Conservation (phyloP, 2,329 filamentous ascomycete genomes). For the Fusarium setosum region DNA sequence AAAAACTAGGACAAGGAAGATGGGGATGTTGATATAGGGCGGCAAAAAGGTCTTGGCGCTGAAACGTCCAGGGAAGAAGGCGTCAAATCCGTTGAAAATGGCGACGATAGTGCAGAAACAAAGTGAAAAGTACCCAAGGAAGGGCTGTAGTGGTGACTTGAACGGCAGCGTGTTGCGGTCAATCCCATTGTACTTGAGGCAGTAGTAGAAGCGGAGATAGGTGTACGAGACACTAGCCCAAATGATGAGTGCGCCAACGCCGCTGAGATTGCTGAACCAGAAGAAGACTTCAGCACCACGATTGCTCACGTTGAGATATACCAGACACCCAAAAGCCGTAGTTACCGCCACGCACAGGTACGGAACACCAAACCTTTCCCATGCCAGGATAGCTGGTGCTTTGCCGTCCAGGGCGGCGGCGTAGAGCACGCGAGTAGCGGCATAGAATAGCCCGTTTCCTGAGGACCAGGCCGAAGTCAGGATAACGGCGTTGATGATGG, state of each 20-base stretch:
- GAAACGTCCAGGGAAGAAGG: slow-evolving; percentile 3
- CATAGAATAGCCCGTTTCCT: slow-evolving; percentile 72
- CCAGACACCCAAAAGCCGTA: slow-evolving; percentile 1
- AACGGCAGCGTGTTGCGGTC: slow-evolving; percentile 1
- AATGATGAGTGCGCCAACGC: background rate
- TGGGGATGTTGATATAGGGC: slow-evolving; percentile 68
- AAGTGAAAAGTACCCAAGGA: background rate
- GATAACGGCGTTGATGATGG: slow-evolving; percentile 76
- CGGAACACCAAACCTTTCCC: slow-evolving; percentile 23
- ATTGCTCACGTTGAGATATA: slow-evolving; percentile 16
- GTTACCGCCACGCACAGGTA: slow-evolving; percentile 23
- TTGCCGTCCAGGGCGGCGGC: slow-evolving; percentile 75
- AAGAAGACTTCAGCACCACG: slow-evolving; percentile 3
- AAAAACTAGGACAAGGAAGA: slow-evolving; percentile 65
- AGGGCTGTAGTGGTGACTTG: background rate
- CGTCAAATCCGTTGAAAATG: slow-evolving; percentile 2
- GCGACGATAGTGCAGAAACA: background rate
- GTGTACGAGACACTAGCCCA: background rate
- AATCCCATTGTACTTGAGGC: slow-evolving; percentile 2
- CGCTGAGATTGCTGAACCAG: slow-evolving; percentile 2
- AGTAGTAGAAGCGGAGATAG: slow-evolving; percentile 7
- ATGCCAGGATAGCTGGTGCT: slow-evolving; percentile 50
- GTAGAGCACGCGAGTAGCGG: slow-evolving; percentile 76
- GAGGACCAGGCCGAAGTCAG: slow-evolving; percentile 74
- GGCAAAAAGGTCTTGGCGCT: slow-evolving; percentile 1